Evolutionary conservation across 2,329 filamentous ascomycete species (phyloP), one percentile per base, ranked within the genome.

Genomic region (Microcyclospora pomicola): DNA sequence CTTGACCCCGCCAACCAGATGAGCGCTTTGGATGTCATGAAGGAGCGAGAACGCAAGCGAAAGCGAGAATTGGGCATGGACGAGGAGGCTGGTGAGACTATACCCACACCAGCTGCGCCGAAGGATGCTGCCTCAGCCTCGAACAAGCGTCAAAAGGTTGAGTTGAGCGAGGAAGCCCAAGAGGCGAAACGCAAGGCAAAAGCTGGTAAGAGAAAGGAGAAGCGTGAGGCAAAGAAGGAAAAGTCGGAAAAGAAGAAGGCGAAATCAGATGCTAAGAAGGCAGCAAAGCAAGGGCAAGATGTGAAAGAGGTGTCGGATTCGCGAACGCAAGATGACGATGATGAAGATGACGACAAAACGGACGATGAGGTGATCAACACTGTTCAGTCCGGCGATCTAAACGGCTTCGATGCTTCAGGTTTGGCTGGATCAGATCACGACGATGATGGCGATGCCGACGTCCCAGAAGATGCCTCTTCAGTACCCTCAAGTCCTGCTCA

Each of bases 1-100:
- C 72, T 96, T 31, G 84, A 96, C 53, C 87, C 91, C 16, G 84
- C 88, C 48, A 86, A 85, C 54, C 78, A 80, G 48, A 91, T 92
- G 67, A 91, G 77, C 47, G 88, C 86, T 43, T 88, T 93, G 59
- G 87, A 96, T 60, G 77, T 95, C 44, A 80, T 93, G 75, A 85
- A 92, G 49, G 87, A 93, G 49, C 85, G 82, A 39, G 73, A 72
- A 37, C 27, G 38, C 52, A 93, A 93, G 67, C 75, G 85, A 42
- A 93, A 68, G 53, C 60, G 66, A 19, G 64, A 93, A 64, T 68
- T 81, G 19, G 73, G 77, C 38, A 75, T 80, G 36, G 52, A 54
- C 2, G 56, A 55, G 6, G 50, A 53, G 14, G 49, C 38, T 6
- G 58, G 54, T 15, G 58, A 59, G 32, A 46, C 55, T 10, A 54